Evolutionary conservation across 2,329 filamentous ascomycete species (phyloP), one percentile per base, ranked within the genome.

Genomic region (Calonectria pseudoreteaudii): DNA sequence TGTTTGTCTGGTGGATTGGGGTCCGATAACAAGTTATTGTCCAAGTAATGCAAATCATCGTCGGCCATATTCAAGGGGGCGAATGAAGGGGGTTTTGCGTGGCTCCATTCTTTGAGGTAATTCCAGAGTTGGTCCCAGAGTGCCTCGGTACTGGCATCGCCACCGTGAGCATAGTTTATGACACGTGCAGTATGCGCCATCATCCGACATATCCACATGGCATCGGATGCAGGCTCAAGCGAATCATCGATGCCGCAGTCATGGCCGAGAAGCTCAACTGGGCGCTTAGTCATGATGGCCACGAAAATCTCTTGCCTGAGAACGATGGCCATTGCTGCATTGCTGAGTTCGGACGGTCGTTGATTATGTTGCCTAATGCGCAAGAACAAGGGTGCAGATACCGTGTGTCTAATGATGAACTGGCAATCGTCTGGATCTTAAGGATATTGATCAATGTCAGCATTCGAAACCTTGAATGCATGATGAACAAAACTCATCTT

Each of bases 231-330:
- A 23, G 56, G 18, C 10, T 36, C 30, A 20, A 66, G 47, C 1
- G 58, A 53, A n/a, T 70, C 68, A 9, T 70, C 68, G n/a, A 66
- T 66, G 11, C 31, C 36, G 14, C 58, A 65, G 26, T 50, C n/a
- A 16, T 36, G 28, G 2, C 31, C 41, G 2, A 26, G 41, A 4
- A 38, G 26, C 18, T 66, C 68, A 7, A 70, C 31, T 14, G 58
- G 23, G 18, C 68, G 68, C 16, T 47, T 65, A 0, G 60, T 70
- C 58, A 70, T 70, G 26, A 65, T 70, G 13, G 68, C 49, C 2
- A 70, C 47, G n/a, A 41, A 65, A 10, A 70, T 53, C 28, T 70
- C 68, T 34, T 70, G 58, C n/a, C 68, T 31, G 0, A 70, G 68
- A 18, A 44, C 47, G 2, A 70, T 38, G 18, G 36, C 36, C 47